A percentile compares a stretch with the other conserved stretches of the same genome.
Evolutionary conservation across 2,329 filamentous ascomycete species (phyloP).

Genomic region (Ophiognomonia clavigignenti-juglandacearum): DNA sequence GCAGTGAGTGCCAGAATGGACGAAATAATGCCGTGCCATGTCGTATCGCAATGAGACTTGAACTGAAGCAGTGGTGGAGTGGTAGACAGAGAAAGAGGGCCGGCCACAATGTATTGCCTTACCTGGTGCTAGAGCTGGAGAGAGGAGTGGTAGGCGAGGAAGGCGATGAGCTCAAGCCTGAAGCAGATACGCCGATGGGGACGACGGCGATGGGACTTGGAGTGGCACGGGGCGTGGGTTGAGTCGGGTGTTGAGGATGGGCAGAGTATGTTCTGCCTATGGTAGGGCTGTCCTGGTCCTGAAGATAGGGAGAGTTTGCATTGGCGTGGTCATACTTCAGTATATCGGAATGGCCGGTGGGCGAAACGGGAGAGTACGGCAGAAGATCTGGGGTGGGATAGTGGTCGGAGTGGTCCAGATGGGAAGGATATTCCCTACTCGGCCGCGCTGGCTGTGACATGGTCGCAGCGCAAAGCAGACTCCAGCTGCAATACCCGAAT

Average conservation of each 20-base stretch:
- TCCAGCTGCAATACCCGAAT: not conserved
- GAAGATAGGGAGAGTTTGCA: constrained; percentile 21
- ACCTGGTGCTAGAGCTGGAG: constrained; percentile 19
- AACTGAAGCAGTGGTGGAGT: not conserved
- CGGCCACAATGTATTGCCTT: constrained; percentile 7
- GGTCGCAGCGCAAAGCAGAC: constrained; percentile 34
- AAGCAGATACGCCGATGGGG: constrained; percentile 21
- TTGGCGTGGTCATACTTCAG: constrained; percentile 12
- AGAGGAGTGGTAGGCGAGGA: constrained; percentile 14
- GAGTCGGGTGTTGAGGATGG: constrained; percentile 7
- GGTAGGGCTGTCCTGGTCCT: constrained; percentile 44
- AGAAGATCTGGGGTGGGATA: constrained; percentile 12
- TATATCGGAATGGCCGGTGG: constrained; percentile 14
- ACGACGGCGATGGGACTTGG: constrained; percentile 24
- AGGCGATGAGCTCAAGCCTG: constrained; percentile 3
- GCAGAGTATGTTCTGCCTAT: constrained; percentile 33
- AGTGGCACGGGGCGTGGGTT: constrained; percentile 16
- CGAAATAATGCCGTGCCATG: too few relatives aligned
- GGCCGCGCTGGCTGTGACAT: constrained; percentile 50
- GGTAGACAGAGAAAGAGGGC: not conserved
- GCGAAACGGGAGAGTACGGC: constrained; percentile 13
- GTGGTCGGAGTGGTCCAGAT: too few relatives aligned
- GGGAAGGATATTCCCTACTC: constrained; percentile 36
- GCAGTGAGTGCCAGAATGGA: too few relatives aligned
- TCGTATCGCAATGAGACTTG: too few relatives aligned